Evolutionary conservation across 164 flowering plant species (phyloP), one percentile per base, ranked within the genome.

Genomic region (Berberis vulgaris): DNA sequence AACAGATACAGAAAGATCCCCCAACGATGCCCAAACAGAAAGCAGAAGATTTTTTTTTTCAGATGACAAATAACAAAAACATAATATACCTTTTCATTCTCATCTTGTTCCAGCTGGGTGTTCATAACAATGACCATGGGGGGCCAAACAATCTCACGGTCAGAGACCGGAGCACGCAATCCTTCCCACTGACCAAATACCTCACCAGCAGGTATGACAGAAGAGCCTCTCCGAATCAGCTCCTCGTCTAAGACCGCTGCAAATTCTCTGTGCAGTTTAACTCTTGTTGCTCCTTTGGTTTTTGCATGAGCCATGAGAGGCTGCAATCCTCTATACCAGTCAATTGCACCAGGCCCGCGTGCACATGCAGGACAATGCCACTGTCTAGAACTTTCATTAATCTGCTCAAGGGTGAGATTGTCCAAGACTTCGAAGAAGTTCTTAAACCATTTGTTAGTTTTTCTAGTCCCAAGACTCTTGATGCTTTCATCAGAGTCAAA

Each of bases 291-390:
- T 44, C 96, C 88, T 67, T 81, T 89, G 9, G 95, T 94, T 62
- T 77, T 94, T 1, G 97, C 95, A 79, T 94, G 98, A 3, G 89
- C 68, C 69, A 88, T 72, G 7, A 94, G 70, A 1, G 98, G 93
- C 77, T 82, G 96, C 68, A 91, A 74, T 47, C 96, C 96, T 49
- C 69, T 67, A 65, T 81, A 94, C 97, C 99, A 89, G 59, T 89
- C 96, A 74, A 89, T 91, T 6, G 96, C 84, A 69, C 99, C 99
- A 11, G 96, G 96, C 39, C 96, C 97, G 65, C 83, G 80, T 66
- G 80, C 82, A 74, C 99, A 94, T n/a, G 99, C 93, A 1, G 97
- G 96, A 69, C 99, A 91, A 59, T 94, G 99, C 97, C 97, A 94
- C 82, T 86, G 89, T 73, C 96, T 82, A 42, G 57, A 76, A 5